Evolutionary conservation across 768 basidiomycete species (phyloP), one percentile per base, ranked within the genome.

Genomic region (Myochromella boudieri): DNA sequence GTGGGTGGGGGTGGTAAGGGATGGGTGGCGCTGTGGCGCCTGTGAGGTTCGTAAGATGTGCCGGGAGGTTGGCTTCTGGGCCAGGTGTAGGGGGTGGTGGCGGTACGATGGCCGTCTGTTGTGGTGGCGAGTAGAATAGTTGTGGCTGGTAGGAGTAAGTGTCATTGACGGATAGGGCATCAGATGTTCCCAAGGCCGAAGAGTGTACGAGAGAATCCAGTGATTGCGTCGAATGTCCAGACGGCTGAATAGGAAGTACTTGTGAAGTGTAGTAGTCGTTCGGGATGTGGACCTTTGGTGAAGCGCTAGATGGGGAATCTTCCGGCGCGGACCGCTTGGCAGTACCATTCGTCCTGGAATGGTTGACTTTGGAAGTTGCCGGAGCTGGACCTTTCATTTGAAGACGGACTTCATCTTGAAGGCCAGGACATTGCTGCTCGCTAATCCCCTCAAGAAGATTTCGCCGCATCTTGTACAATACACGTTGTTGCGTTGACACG

Each of bases 401-500:
- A 38, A 75, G 51, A 20, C 70, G 63, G 3, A 86, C 60, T 57
- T 87, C 85, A 12, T 81, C 78, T 0, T 64, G 63, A 15, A 87
- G 69, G 15, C 78, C 75, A 0, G 68, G 58, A 48, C 85, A 87
- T 36, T 85, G 79, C 2, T 70, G 70, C 47, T 86, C 83, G 17
- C 62, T 53, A 1, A 86, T 63, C 3, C 79, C 80, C 4, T 82
- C 74, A 0, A 85, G 64, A 4, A 87, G 70, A 52, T 74, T 77
- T 59, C 77, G 77, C 9, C 85, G 71, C 8, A 78, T 64, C 49
- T 80, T 76, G 64, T 84, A 87, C 6, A 87, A 61, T 25, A 87
- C 60, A 24, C 84, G 70, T 51, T 86, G 83, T 51, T 82, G 81
- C 1, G 69, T 72, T 37, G 75, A 72, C 32, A 87, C 78, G 28